Evolutionary conservation across 768 basidiomycete genomes (phyloP).

Genomic region (Baorangia bicolor): DNA sequence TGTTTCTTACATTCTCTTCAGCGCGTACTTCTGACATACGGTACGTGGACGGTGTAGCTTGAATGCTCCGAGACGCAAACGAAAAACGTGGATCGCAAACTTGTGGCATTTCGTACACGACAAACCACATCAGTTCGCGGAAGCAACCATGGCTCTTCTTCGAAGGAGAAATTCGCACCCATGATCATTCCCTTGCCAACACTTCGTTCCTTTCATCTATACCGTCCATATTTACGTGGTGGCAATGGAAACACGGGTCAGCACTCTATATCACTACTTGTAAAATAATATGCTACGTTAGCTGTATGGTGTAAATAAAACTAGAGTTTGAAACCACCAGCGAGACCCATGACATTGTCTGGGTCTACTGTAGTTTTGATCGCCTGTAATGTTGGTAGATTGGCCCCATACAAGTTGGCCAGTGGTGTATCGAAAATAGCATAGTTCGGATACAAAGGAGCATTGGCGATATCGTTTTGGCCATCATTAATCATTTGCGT

Average conservation of each 20-base stretch:
- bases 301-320: background rate
- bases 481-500: slow-evolving; percentile 42
- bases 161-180: slow-evolving; percentile 5
- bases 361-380: slow-evolving; percentile 51
- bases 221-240: background rate
- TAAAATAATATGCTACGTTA: slow-evolving; percentile 3
- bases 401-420: slow-evolving; percentile 45
- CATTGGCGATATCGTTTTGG: slow-evolving; percentile 36
- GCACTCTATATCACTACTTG: background rate
- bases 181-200: slow-evolving; percentile 7
- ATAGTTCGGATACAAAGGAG: slow-evolving; percentile 53
- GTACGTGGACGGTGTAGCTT: background rate
- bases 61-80: background rate
- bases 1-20: background rate
- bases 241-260: background rate
- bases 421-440: slow-evolving; percentile 51
- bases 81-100: slow-evolving; percentile 14
- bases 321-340: slow-evolving; percentile 55
- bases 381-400: slow-evolving; percentile 33
- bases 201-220: background rate
- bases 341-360: slow-evolving; percentile 53
- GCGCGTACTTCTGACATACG: background rate
- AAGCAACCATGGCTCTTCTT: slow-evolving; percentile 12
- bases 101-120: slow-evolving; percentile 13
- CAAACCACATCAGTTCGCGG: slow-evolving; percentile 7